Conservation (phyloP, 2,329 filamentous ascomycete genomes). For the Xylaria multiplex region DNA sequence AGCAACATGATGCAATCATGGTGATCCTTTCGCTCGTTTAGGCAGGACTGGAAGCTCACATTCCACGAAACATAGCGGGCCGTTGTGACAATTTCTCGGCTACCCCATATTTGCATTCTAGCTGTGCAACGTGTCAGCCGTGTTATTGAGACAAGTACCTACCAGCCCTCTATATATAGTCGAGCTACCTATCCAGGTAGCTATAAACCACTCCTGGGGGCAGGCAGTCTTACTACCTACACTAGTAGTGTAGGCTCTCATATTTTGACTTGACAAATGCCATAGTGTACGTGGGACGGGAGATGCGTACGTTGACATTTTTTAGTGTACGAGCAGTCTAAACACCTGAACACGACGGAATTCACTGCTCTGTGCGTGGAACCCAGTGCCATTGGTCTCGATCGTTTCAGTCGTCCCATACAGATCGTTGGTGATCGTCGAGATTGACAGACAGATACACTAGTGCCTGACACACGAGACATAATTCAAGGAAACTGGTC, state of each 20-base stretch:
- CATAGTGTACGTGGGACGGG: conserved; percentile 1
- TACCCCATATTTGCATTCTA: conserved; percentile 33
- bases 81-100: conserved; percentile 40
- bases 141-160: conserved; percentile 37
- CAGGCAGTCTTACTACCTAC: conserved; percentile 3
- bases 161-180: conserved; percentile 14
- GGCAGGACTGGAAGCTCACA: conserved; percentile 45
- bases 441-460: conserved; percentile 10
- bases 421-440: conserved; percentile 19
- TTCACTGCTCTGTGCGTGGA: not conserved
- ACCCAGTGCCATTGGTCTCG: conserved; percentile 3
- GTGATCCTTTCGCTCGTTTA: conserved; percentile 44
- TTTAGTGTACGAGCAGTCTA: too few relatives aligned
- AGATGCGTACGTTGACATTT: too few relatives aligned
- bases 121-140: conserved; percentile 46
- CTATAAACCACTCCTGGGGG: conserved; percentile 29
- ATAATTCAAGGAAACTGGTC: conserved; percentile 15
- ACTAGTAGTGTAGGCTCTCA: conserved; percentile 1
- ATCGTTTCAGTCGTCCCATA: conserved; percentile 20
- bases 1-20: conserved; percentile 47
- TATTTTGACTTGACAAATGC: conserved; percentile 35
- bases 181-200: conserved; percentile 22
- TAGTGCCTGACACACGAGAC: conserved; percentile 21
- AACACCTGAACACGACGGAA: conserved; percentile 9
- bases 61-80: conserved; percentile 38